These are phyloP conservation scores for Chytriomyces sp. DNA, from an alignment of 192 early-diverging fungal genomes.

Conservation along the genomic window DNA sequence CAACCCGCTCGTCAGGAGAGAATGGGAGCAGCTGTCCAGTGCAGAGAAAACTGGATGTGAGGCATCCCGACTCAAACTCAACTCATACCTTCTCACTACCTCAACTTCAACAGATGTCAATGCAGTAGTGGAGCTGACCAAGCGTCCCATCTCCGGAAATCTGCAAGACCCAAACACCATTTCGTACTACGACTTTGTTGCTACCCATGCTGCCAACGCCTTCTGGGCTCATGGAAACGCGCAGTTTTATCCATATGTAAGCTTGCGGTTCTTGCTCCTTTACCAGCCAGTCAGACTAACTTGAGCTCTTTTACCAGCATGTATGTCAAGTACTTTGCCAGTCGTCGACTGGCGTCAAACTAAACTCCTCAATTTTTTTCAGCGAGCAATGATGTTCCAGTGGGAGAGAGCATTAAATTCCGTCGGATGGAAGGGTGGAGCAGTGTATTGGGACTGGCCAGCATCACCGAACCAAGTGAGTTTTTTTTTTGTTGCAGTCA, in stretches of 20 bases:
- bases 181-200: conserved; percentile 8
- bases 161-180: neutral
- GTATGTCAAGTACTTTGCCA: neutral
- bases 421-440: conserved; percentile 4
- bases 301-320: neutral
- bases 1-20: neutral
- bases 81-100: no score
- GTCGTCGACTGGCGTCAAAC: no score
- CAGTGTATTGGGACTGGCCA: conserved; percentile 19
- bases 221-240: conserved; percentile 34
- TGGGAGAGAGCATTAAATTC: conserved; percentile 14
- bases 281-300: no score
- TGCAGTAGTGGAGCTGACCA: neutral
- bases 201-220: neutral
- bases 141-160: neutral
- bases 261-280: neutral
- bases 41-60: neutral
- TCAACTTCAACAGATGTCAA: neutral
- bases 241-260: conserved; percentile 15
- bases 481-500: neutral
- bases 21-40: conserved; percentile 6
- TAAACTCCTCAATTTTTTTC: neutral
- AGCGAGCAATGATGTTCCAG: conserved; percentile 25
- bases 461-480: neutral
- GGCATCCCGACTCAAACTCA: neutral